Conservation (phyloP, 192 early-diverging fungal genomes). For the Helicostylum pulchrum region DNA sequence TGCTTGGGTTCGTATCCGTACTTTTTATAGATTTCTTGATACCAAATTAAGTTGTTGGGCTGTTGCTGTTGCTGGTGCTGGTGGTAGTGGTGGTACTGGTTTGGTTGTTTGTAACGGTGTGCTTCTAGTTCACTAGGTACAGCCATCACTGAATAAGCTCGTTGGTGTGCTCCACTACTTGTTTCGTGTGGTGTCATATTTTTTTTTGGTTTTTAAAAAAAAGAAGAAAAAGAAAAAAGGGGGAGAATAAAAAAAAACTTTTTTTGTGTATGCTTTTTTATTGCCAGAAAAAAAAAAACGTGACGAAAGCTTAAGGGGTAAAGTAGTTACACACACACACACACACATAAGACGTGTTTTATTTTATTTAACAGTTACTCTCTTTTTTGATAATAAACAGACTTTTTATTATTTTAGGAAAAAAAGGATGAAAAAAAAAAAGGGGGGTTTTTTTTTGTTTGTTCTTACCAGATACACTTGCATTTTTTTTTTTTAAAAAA, state of each 20-base stretch:
- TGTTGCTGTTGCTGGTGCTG: no score
- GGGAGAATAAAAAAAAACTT: not conserved
- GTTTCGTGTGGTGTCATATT: conserved; percentile 1
- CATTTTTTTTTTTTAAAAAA: no score
- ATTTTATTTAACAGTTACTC: no score
- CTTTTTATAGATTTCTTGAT: conserved; percentile 25
- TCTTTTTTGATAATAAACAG: no score
- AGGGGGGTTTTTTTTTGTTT: no score
- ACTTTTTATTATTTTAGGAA: no score
- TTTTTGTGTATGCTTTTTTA: not conserved
- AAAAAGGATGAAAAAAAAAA: no score
- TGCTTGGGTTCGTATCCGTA: conserved; percentile 28
- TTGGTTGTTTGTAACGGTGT: conserved; percentile 19
- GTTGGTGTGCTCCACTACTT: conserved; percentile 28
- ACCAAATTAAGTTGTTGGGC: conserved; percentile 36
- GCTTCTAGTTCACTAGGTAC: conserved; percentile 31
- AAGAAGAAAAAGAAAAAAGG: conserved; percentile 5
- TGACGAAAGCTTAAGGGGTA: not conserved
- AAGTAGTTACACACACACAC: not conserved
- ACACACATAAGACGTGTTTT: no score
- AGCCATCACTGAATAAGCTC: conserved; percentile 48
- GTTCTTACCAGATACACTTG: no score
- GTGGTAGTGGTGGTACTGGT: conserved; percentile 21
- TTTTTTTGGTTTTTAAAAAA: not conserved
- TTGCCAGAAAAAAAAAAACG: not conserved